phyloP scores from a whole-genome alignment of 2,329 filamentous ascomycete species.

The Apiospora hydei region DNA sequence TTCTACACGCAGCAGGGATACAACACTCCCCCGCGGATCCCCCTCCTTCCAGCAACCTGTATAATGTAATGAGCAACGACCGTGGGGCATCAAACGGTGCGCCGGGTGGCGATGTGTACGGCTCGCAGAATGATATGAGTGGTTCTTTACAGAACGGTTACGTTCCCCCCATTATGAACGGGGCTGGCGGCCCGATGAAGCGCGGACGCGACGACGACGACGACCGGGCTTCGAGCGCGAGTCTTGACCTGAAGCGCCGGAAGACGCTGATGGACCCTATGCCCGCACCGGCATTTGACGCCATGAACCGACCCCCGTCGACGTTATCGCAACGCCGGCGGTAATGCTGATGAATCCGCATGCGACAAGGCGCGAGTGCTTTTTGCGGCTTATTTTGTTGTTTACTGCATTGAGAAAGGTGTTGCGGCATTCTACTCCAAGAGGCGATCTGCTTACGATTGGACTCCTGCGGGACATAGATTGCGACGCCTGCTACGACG shows the following conservation, averaged over 20 bases:
- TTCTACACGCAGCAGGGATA: slow-evolving; percentile 80
- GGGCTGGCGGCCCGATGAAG: slow-evolving; percentile 61
- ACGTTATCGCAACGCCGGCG: slow-evolving; percentile 48
- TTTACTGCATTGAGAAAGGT: slow-evolving; percentile 35
- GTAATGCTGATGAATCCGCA: slow-evolving; percentile 34
- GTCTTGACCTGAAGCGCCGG: slow-evolving; percentile 76
- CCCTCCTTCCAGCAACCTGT: slow-evolving; percentile 80
- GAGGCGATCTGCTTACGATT: slow-evolving; percentile 32
- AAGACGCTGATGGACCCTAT: slow-evolving; percentile 75
- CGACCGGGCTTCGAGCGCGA: slow-evolving; percentile 68
- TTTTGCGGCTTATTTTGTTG: slow-evolving; percentile 27
- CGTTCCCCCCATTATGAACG: slow-evolving; percentile 68
- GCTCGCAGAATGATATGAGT: slow-evolving; percentile 67
- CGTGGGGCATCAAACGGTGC: slow-evolving; percentile 72
- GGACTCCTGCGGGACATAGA: slow-evolving; percentile 31
- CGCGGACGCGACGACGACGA: slow-evolving; percentile 66
- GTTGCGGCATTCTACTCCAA: slow-evolving; percentile 34
- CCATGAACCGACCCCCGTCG: slow-evolving; percentile 56
- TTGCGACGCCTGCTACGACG: slow-evolving; percentile 33
- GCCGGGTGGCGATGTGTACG: slow-evolving; percentile 73
- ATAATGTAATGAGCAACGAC: slow-evolving; percentile 88
- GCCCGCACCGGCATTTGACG: slow-evolving; percentile 57
- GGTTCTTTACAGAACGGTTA: slow-evolving; percentile 68
- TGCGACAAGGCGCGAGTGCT: slow-evolving; percentile 19
- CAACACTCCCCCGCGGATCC: slow-evolving; percentile 77